Base-by-base conservation (phyloP, 1,284 basidiomycete genomes). In the Xerocomus amazonicus region DNA sequence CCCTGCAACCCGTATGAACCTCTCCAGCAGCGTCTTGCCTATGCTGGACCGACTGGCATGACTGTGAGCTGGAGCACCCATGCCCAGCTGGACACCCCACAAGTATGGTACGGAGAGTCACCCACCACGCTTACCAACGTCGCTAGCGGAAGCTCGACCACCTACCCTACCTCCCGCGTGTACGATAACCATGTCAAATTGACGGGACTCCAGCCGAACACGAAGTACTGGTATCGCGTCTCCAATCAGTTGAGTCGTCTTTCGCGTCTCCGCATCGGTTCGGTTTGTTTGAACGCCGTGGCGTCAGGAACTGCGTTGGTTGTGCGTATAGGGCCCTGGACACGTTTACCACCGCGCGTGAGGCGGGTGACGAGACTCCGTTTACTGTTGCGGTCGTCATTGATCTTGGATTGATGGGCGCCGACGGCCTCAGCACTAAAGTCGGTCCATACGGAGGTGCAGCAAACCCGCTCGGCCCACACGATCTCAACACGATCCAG, bases 151-250 rank as follows among this genome's bases (percentile, higher is more conserved):
- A 43, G 0, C 19, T 66, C 61, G 33, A 51, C 42, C 35, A 63
- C 62, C 1, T 66, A 65, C 42, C 54, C 52, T 7, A 47, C 50
- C 12, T 63, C 61, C 4, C 58, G 58, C 33, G 61, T 65, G 12
- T 66, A 56, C 17, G 52, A 63, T 32, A 66, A 66, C 45, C 62
- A 66, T 33, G 63, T 63, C 31, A 66, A 55, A 28, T 36, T 63
- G 31, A 65, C 53, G 6, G 60, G 58, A 17, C 53, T 66, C 16
- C 50, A 55, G 28, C 38, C 62, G 10, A 40, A 43, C 10, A 65
- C 62, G 6, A 56, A 44, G 13, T 66, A 65, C 35, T 66, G 63
- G 62, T 63, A 66, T 32, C 58, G 62, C 14, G 50, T 50, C 8
- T 61, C 62, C 28, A 51, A 63, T 49, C 61, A 65, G 64, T 65